Evolutionary conservation across 257 asterid genomes (phyloP), one percentile per base, ranked within the genome.

Genomic region (Perilla frutescens): DNA sequence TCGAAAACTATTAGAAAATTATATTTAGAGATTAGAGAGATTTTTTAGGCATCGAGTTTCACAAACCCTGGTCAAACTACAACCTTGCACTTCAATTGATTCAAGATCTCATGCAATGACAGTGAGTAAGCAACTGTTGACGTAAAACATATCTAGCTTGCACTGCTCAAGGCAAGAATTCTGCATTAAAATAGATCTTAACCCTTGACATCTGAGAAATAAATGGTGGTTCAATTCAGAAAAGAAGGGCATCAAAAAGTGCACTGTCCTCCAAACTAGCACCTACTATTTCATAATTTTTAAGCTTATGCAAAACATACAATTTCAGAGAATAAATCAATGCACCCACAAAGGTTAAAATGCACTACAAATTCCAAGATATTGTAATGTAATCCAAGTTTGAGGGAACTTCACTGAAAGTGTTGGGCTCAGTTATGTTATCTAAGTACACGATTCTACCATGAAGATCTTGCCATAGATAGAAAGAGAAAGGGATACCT

Each of bases 141-240:
- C 74, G 15, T 97, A 97, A 68, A 82, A 86, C 73, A 92, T 88
- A 59, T 92, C 97, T 34, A 95, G 95, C 76, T 89, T 92, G 70
- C 98, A 95, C 31, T 81, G 82, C 81, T 79, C 85, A n/a, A 95
- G 85, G 73, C 72, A 68, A 44, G 96, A 90, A 77, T 87, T 82
- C n/a, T 86, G 87, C 67, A 95, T 82, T 0, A 76, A 61, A 6
- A 92, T 58, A 49, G 88, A 73, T 66, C 80, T 79, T 45, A 87
- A 66, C 44, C 99, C 99, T 76, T 95, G 98, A 43, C 99, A 95
- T 8, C 98, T 98, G 49, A 90, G 96, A 68, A 95, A 87, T 80
- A 95, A 76, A 10, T 92, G 88, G 43, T 76, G 72, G 86, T 86
- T 84, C 92, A 66, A 82, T 84, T 85, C 26, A 98, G 98, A 62